Base-by-base conservation (phyloP, 169 alveolate genomes). In the Plasmodium knowlesi region DNA sequence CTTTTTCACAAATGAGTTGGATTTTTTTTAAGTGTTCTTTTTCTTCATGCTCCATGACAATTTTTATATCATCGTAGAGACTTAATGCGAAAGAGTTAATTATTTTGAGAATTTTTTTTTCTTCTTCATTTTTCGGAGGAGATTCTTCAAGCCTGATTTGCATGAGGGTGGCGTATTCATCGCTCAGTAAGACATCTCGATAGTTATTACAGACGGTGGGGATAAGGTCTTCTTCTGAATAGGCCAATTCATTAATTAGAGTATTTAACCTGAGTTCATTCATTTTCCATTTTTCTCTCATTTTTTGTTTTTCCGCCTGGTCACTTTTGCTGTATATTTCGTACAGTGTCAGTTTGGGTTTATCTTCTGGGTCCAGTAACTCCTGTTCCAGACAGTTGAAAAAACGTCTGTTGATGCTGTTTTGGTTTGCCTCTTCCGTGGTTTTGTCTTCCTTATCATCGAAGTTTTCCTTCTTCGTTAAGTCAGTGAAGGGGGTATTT, bases 1-100 rank as follows among this genome's bases (percentile, higher is more conserved):
- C 97, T 50, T 95, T 94, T 91, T 82, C 92, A 91, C 97, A 95
- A 50, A 95, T 89, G 4, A 95, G 92, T 61, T 82, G 95, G 3
- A 95, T 95, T 72, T 95, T 95, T 78, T 92, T 84, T 46, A 95
- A 82, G 53, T 95, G 97, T 41, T 92, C 93, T 19, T 84, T 86
- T 82, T 92, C 97, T 32, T 92, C 94, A 80, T 83, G 93, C 54
- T 85, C 91, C 85, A 83, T 76, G 16, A 92, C 46, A 5, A 92
- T 88, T 84, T 92, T 95, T 67, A 95, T 46, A 93, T 95, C 96
- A 74, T 95, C 96, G 84, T 95, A 95, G 16, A 95, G 72, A 67
- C 95, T 89, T 73, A 92, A 82, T 43, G 89, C 96, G 84, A 95
- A 95, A 8, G 85, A 61, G 73, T 95, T 92, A 70, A 95, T 37